A percentile compares a stretch with the other conserved stretches of the same genome.
phyloP scores from a whole-genome alignment of 1,284 basidiomycete species.

The Fistulina hepatica region DNA sequence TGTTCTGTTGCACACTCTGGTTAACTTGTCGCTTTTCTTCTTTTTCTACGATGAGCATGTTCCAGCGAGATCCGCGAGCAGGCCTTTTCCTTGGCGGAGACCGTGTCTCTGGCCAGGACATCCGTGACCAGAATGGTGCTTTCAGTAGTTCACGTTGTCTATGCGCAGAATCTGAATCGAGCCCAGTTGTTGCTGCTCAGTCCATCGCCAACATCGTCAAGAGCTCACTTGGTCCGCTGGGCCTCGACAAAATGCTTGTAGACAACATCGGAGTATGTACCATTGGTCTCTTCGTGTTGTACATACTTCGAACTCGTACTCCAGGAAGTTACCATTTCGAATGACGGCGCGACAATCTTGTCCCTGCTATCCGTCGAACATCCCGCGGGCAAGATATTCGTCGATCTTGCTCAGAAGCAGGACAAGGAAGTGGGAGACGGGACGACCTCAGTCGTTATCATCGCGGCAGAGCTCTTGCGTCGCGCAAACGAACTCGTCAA shows the following conservation, averaged over 20 bases:
- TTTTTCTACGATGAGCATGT: conserved; percentile 35
- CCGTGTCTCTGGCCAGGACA: conserved; percentile 89
- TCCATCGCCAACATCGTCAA: conserved; percentile 97
- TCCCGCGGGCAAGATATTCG: conserved; percentile 92
- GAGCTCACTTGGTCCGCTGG: conserved; percentile 91
- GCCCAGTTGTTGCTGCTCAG: conserved; percentile 95
- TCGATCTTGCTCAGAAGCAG: conserved; percentile 97
- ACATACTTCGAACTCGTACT: conserved; percentile 5
- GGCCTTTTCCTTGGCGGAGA: conserved; percentile 92
- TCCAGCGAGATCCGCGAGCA: conserved; percentile 77
- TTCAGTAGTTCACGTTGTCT: conserved; percentile 9
- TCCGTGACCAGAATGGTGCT: conserved; percentile 92
- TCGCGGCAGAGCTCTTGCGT: conserved; percentile 91
- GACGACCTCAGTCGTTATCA: conserved; percentile 96
- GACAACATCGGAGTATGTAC: conserved; percentile 85
- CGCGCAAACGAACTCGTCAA: conserved; percentile 98
- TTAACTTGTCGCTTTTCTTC: too few species aligned
- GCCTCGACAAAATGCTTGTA: conserved; percentile 96
- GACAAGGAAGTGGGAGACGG: conserved; percentile 99
- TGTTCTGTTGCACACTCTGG: too few species aligned
- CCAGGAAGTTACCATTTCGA: conserved; percentile 98
- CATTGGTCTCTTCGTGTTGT: conserved; percentile 1
- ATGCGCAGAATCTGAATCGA: conserved; percentile 42
- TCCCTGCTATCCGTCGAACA: conserved; percentile 88
- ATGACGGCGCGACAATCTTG: conserved; percentile 98